phyloP scores from a whole-genome alignment of 305 asterid genomes.

The Euphrasia arctica region DNA sequence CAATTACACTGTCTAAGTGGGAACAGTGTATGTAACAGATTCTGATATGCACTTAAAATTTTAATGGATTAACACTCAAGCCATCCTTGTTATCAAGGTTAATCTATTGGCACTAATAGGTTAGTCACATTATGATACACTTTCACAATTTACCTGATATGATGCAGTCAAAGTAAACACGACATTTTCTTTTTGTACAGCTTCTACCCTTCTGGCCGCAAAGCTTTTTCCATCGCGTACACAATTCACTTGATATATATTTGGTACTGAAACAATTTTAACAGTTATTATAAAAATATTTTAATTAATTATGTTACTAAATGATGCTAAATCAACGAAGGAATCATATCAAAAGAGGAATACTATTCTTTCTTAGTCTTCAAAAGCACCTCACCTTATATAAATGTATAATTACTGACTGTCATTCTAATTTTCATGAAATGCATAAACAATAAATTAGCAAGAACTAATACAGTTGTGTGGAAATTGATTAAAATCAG shows the following conservation, averaged over 20 bases:
- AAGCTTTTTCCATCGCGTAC: constrained; percentile 95
- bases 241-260: constrained; percentile 85
- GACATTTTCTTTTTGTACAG: constrained; percentile 81
- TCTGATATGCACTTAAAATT: too few species aligned
- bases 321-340: constrained; percentile 12
- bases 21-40: too few species aligned
- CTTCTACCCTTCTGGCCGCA: constrained; percentile 95
- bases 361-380: constrained; percentile 8
- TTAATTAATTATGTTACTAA: constrained; percentile 5
- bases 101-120: too few species aligned
- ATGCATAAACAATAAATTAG: constrained; percentile 17
- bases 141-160: constrained; percentile 61
- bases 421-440: constrained; percentile 5
- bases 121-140: too few species aligned
- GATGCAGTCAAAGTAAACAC: constrained; percentile 80
- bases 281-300: neutral
- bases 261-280: constrained; percentile 63
- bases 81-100: too few species aligned
- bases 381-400: neutral
- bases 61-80: too few species aligned
- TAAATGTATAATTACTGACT: neutral
- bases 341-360: constrained; percentile 16
- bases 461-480: constrained; percentile 13
- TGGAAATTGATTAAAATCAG: constrained; percentile 18
- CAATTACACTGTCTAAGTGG: too few species aligned